Percentiles rank a stretch among this genome's conserved stretches.
phyloP scores from a whole-genome alignment of 2,329 filamentous ascomycete species.

The Eutypa lata region DNA sequence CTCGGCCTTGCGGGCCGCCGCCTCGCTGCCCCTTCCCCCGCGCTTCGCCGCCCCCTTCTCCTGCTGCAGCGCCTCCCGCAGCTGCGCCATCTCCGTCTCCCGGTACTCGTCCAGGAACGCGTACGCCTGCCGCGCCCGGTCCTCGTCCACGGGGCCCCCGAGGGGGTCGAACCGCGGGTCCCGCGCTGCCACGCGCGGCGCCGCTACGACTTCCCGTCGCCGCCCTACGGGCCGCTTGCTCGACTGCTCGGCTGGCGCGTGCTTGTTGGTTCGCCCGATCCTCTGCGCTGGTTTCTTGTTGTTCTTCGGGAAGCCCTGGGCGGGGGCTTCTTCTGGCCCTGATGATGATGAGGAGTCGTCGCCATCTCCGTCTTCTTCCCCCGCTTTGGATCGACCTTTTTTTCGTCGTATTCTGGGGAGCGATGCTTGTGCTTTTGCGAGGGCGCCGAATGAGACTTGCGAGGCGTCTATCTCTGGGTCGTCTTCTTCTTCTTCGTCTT shows the following conservation, averaged over 20 bases:
- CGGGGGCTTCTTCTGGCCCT: slow-evolving; percentile 28
- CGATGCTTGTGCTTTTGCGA: slow-evolving; percentile 79
- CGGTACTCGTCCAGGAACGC: slow-evolving; percentile 86
- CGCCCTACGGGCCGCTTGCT: slow-evolving; percentile 82
- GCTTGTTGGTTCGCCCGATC: slow-evolving; percentile 67
- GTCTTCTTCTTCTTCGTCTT: slow-evolving; percentile 32
- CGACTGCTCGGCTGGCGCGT: slow-evolving; percentile 80
- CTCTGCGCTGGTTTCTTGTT: slow-evolving; percentile 16
- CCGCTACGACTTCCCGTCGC: slow-evolving; percentile 67
- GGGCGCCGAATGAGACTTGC: slow-evolving; percentile 80
- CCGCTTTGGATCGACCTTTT: slow-evolving; percentile 28
- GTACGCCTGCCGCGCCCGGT: slow-evolving; percentile 69
- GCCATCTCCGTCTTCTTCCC: slow-evolving; percentile 25
- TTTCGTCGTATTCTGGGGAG: slow-evolving; percentile 40
- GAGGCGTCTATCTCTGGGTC: slow-evolving; percentile 45
- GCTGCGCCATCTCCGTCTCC: slow-evolving; percentile 73
- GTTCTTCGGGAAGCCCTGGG: slow-evolving; percentile 29
- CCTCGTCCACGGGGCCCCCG: slow-evolving; percentile 44
- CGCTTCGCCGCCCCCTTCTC: slow-evolving; percentile 13
- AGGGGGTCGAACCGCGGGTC: slow-evolving; percentile 86
- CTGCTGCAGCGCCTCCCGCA: slow-evolving; percentile 66
- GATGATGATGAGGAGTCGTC: slow-evolving; percentile 15
- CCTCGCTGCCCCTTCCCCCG: slow-evolving; percentile 24
- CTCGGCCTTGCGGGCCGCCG: slow-evolving; percentile 50
- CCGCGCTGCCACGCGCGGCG: slow-evolving; percentile 59